Base-by-base conservation (phyloP, 441 rosid species). In the Hura crepitans region DNA sequence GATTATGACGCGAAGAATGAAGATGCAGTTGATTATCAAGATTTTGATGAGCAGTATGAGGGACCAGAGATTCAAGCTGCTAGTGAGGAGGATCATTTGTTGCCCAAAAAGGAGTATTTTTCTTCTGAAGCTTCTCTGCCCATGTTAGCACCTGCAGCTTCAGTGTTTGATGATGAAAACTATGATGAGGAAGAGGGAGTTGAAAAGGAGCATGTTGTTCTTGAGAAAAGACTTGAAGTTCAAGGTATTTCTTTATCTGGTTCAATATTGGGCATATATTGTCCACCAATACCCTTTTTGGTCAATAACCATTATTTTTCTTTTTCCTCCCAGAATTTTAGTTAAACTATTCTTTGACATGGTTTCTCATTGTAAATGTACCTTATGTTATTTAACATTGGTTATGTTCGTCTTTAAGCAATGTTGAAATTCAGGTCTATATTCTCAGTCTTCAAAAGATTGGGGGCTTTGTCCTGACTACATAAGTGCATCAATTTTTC, bases 1-100 rank as follows among this genome's bases (percentile, higher is more conserved):
- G 99, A 89, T 88, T 92, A 91, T 83, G 83, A 83, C 78, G 86
- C 85, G 77, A 91, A 96, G 86, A 90, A 93, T 45, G 99, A 92
- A 84, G 89, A 91, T 88, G 98, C 97, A 30, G 85, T 93, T 76
- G 96, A 96, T 81, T 96, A 89, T 79, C 93, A 91, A 79, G 98
- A 96, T 83, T 75, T 96, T 71, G 99, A 96, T 69, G 99, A 96
- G 85, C 89, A 86, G 73, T 96, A 92, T 62, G 99, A 96, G 70
- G 97, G 97, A 25, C 97, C 96, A 6, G 98, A 96, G 85, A 83
- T 80, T 79, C 92, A 88, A 77, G 88, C 83, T 74, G 88, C 81
- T 42, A 79, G 81, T 18, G 98, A 92, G 85, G 99, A 91, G 85
- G 97, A 89, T 72, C 82, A 84, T 80, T 78, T 91, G 75, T 85